These are phyloP conservation scores for Chaetomium cochliodes DNA, from an alignment of 495 filamentous ascomycete genomes.

Conservation along the genomic window DNA sequence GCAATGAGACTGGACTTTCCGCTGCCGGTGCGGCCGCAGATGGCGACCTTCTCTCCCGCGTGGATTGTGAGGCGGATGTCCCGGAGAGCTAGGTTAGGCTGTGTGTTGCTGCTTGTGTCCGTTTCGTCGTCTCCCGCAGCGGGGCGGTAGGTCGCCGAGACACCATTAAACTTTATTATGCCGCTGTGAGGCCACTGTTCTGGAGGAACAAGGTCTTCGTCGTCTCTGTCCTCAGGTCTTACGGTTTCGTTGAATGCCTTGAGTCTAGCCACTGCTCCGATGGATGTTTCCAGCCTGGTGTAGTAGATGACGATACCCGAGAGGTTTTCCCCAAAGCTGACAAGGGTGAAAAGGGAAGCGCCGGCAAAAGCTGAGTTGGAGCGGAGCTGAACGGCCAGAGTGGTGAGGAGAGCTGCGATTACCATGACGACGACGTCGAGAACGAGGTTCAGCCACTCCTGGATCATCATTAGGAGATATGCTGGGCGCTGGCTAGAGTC, in stretches of 20 bases:
- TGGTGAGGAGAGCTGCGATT: constrained; percentile 44
- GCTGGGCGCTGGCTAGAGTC: constrained; percentile 53
- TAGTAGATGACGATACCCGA: constrained; percentile 33
- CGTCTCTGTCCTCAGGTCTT: constrained; percentile 23
- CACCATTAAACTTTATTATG: constrained; percentile 25
- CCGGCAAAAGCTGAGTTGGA: constrained; percentile 35
- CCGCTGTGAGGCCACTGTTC: constrained; percentile 30
- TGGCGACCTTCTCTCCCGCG: constrained; percentile 28
- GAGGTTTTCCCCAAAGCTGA: constrained; percentile 31
- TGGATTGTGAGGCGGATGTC: constrained; percentile 26
- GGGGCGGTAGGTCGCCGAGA: constrained; percentile 29
- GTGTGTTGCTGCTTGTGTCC: no score
- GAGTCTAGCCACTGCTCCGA: constrained; percentile 51
- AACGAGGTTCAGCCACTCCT: constrained; percentile 53
- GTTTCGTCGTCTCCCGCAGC: neutral
- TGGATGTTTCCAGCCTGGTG: constrained; percentile 51
- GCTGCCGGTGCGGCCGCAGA: constrained; percentile 33
- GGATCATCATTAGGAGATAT: constrained; percentile 54
- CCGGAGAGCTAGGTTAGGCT: constrained; percentile 21
- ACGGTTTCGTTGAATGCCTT: constrained; percentile 41
- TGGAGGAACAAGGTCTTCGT: constrained; percentile 27
- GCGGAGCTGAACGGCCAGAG: constrained; percentile 26
- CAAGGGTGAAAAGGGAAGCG: constrained; percentile 31
- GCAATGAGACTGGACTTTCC: constrained; percentile 91
- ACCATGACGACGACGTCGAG: constrained; percentile 48